Evolutionary conservation across 345 rosid genomes (phyloP), one percentile per base, ranked within the genome.

Genomic region (Populus ilicifolia): DNA sequence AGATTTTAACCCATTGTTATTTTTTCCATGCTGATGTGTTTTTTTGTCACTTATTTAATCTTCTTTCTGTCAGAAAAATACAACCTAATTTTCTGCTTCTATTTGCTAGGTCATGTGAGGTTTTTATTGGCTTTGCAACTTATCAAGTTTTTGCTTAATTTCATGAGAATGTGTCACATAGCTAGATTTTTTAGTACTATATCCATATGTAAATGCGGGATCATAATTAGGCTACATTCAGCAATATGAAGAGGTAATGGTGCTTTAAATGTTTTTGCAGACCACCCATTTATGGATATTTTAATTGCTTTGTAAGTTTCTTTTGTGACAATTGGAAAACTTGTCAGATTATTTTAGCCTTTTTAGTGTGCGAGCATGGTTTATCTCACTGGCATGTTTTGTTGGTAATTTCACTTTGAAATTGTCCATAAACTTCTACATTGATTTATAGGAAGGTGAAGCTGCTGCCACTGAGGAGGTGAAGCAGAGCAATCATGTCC

Each of bases 401-500:
- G 29, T 1, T 56, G 29, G 27, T 56, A n/a, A 56, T 9, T 50
- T 50, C 2, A 17, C n/a, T 50, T 6, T 17, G n/a, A 50, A 50
- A 50, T 13, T 56, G 29, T 56, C 27, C 63, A 0, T n/a, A n/a
- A 56, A 9, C 46, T 38, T 23, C 6, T 68, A 2, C 3, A 1
- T 27, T 72, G 33, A 2, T 48, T 69, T 13, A 46, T 62, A 79
- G 82, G 82, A 79, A 35, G 82, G 75, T 61, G 82, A 79, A 70
- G 66, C 71, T 46, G 75, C 78, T 9, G 62, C 44, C 11, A 2
- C 71, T 46, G 82, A 79, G 71, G 82, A 79, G 44, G 75, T 3
- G 35, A 74, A 79, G 82, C 70, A 79, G 70, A 79, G 82, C 16
- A 79, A 74, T 18, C 78, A 75, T 74, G 82, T 79, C 33, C 18